Conservation (phyloP, 2,329 filamentous ascomycete species). For the Fonsecaea erecta region DNA sequence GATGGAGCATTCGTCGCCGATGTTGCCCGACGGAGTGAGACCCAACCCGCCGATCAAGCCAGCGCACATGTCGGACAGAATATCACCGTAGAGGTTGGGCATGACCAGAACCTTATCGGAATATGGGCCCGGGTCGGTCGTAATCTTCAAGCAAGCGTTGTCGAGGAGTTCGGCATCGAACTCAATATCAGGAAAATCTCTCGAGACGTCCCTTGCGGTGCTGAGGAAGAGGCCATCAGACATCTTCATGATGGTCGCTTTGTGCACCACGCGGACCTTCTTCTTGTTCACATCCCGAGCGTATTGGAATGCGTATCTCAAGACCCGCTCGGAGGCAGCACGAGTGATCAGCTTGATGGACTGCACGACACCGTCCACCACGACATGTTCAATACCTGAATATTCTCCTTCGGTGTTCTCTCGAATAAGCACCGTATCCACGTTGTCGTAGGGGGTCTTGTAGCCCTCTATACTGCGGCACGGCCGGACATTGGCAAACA, state of each 20-base stretch:
- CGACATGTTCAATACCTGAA: conserved; percentile 97
- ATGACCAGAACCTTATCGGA: conserved; percentile 82
- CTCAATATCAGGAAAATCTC: conserved; percentile 94
- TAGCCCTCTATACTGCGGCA: conserved; percentile 96
- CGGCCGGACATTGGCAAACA: conserved; percentile 98
- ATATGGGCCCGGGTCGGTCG: conserved; percentile 93
- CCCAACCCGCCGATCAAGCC: conserved; percentile 97
- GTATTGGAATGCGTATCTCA: conserved; percentile 98
- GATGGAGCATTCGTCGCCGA: conserved; percentile 99
- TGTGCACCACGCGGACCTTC: conserved; percentile 89
- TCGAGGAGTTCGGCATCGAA: conserved; percentile 98
- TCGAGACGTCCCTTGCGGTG: conserved; percentile 81
- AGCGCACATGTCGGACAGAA: conserved; percentile 99
- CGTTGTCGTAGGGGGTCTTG: conserved; percentile 97
- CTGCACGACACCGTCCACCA: conserved; percentile 97
- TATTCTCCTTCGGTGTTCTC: conserved; percentile 99
- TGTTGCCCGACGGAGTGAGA: conserved; percentile 97
- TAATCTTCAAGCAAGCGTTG: conserved; percentile 99
- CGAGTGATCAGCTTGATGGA: conserved; percentile 98
- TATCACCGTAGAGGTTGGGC: conserved; percentile 99
- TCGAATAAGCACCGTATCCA: conserved; percentile 96
- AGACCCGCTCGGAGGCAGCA: conserved; percentile 90
- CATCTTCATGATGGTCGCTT: conserved; percentile 99
- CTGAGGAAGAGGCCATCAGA: conserved; percentile 96
- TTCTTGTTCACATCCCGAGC: conserved; percentile 89